A percentile compares a stretch with the other conserved stretches of the same genome.
phyloP scores from a whole-genome alignment of 148 eudicot genomes.

The Fagopyrum esculentum region DNA sequence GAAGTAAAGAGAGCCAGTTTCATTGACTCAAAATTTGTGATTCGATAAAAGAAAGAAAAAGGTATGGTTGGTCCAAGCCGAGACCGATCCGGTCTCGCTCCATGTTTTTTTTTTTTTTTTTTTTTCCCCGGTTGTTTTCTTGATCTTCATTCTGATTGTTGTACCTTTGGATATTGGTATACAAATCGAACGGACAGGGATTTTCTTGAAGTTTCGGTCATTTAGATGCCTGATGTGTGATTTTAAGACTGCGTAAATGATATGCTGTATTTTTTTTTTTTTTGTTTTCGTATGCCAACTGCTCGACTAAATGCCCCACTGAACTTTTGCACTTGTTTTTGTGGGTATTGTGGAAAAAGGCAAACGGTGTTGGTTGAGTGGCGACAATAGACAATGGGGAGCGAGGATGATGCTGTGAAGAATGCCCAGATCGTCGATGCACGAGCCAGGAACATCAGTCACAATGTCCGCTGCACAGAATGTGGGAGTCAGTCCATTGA shows the following conservation, averaged over 20 bases:
- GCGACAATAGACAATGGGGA: slow-evolving; percentile 30
- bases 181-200: neutral
- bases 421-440: slow-evolving; percentile 65
- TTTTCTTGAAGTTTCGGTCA: neutral
- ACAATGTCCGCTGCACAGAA: slow-evolving; percentile 88
- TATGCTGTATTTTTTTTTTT: neutral
- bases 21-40: too few relatives aligned
- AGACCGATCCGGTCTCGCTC: too few relatives aligned
- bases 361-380: neutral
- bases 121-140: neutral
- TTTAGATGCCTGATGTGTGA: neutral
- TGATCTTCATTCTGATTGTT: neutral
- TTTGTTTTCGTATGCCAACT: slow-evolving; percentile 15
- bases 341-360: neutral
- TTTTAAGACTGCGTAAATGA: neutral
- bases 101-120: too few relatives aligned
- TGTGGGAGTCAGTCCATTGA: slow-evolving; percentile 99
- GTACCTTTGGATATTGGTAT: neutral
- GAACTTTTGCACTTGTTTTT: slow-evolving; percentile 1
- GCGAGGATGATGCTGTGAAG: slow-evolving; percentile 47
- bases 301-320: slow-evolving; percentile 29
- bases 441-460: slow-evolving; percentile 84
- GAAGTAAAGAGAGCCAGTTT: too few relatives aligned
- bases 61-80: too few relatives aligned
- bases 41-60: too few relatives aligned